Evolutionary conservation across 768 basidiomycete species (phyloP).

Genomic region (Tephrocybe rancida): DNA sequence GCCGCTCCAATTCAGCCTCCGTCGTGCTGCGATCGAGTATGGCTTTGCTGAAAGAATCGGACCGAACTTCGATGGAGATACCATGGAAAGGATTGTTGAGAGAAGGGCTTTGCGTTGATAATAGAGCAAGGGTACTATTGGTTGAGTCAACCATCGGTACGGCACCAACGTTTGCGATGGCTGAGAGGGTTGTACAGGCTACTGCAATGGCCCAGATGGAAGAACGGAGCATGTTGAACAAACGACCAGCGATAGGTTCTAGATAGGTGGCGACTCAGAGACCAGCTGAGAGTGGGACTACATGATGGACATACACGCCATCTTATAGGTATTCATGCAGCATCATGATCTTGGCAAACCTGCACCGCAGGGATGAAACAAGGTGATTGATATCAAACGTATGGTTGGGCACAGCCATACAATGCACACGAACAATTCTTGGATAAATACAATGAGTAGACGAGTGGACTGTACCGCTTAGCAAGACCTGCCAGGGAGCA

Average conservation of each 20-base stretch:
- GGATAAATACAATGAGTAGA: no score
- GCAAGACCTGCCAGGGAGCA: no score
- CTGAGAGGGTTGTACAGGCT: conserved; percentile 5
- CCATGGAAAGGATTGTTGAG: conserved; percentile 13
- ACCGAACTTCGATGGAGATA: conserved; percentile 1
- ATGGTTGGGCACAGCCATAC: no score
- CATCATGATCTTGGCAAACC: no score
- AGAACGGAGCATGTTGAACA: conserved; percentile 10
- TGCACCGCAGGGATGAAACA: no score
- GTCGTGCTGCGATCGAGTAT: not conserved
- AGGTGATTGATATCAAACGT: no score
- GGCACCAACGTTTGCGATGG: conserved; percentile 1
- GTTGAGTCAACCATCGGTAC: not conserved
- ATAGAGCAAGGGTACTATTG: conserved; percentile 6
- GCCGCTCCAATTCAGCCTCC: conserved; percentile 9
- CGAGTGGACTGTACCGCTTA: no score
- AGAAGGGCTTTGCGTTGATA: not conserved
- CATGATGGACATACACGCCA: no score
- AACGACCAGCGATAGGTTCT: conserved; percentile 13
- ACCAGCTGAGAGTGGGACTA: conserved; percentile 13
- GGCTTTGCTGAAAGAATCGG: conserved; percentile 1
- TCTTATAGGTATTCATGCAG: not conserved
- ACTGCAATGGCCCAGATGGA: not conserved
- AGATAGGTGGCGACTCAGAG: conserved; percentile 4
- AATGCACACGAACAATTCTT: no score